phyloP scores from a whole-genome alignment of 2,329 filamentous ascomycete species.

The Colletotrichum filicis region DNA sequence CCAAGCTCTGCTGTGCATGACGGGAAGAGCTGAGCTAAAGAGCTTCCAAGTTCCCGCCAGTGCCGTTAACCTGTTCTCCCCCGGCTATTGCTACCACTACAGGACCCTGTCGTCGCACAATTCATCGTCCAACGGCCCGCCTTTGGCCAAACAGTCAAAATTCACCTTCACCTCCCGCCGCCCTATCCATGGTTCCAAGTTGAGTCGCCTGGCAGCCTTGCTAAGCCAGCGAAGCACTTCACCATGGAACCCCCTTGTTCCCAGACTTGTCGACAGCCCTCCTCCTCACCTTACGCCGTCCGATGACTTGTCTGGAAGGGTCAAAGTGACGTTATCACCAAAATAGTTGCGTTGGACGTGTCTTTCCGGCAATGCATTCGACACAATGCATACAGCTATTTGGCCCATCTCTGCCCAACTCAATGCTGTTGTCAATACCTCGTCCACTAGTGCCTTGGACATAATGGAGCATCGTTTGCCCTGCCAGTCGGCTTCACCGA shows the following conservation, averaged over 20 bases:
- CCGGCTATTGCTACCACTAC: neutral
- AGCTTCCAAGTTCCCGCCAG: neutral
- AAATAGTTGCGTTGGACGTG: slow-evolving; percentile 7
- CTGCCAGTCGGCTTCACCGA: slow-evolving; percentile 25
- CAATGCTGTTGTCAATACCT: slow-evolving; percentile 8
- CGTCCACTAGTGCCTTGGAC: neutral
- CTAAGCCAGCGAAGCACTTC: slow-evolving; percentile 18
- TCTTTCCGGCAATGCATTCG: neutral
- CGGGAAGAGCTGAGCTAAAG: slow-evolving; percentile 14
- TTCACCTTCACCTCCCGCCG: neutral
- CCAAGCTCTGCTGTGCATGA: slow-evolving; percentile 17
- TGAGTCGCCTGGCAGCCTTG: slow-evolving; percentile 19
- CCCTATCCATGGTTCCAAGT: slow-evolving; percentile 12
- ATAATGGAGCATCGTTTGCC: slow-evolving; percentile 17
- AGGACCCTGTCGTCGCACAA: neutral
- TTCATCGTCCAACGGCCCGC: slow-evolving; percentile 21
- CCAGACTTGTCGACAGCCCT: slow-evolving; percentile 7
- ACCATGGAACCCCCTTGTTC: slow-evolving; percentile 25
- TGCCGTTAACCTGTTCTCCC: neutral
- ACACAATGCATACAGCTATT: neutral
- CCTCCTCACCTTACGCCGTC: slow-evolving; percentile 6
- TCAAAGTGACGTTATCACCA: slow-evolving; percentile 11
- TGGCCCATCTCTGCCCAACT: slow-evolving; percentile 17
- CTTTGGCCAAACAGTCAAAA: neutral
- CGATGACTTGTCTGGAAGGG: neutral